phyloP scores from a whole-genome alignment of 2,329 filamentous ascomycete species.

The Nemania bipapillata region DNA sequence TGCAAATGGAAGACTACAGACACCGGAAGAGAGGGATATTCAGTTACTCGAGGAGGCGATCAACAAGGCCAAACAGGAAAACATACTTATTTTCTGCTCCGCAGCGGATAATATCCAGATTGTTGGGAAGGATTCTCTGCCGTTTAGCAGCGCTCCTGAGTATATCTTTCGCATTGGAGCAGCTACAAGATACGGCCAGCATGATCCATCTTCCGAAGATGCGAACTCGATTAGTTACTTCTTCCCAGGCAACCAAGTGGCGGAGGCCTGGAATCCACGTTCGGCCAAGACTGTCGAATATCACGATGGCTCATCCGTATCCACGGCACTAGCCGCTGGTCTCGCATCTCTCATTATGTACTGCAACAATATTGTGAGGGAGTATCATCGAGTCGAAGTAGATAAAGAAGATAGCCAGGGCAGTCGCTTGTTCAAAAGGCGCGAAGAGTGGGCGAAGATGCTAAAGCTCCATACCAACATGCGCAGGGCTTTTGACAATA shows the following conservation, averaged over 20 bases:
- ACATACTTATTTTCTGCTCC: background rate
- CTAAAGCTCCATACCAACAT: background rate
- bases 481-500: background rate
- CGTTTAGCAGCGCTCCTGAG: background rate
- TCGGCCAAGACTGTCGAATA: background rate
- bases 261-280: slow-evolving; percentile 5
- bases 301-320: slow-evolving; percentile 4
- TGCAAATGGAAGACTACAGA: background rate
- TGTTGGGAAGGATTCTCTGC: background rate
- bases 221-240: background rate
- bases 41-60: background rate
- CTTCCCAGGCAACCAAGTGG: slow-evolving; percentile 4
- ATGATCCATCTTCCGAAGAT: background rate
- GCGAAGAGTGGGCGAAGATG: too few relatives aligned
- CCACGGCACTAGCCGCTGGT: slow-evolving; percentile 1
- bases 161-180: slow-evolving; percentile 1
- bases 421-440: too few relatives aligned
- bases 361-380: background rate
- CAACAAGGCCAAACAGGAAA: background rate
- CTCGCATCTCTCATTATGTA: slow-evolving; percentile 10
- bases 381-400: too few relatives aligned
- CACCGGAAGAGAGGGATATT: background rate
- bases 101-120: background rate
- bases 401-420: too few relatives aligned
- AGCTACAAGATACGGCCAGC: background rate